Evolutionary conservation across 495 filamentous ascomycete species (phyloP), one percentile per base, ranked within the genome.

Genomic region (Trichoderma gamsii): DNA sequence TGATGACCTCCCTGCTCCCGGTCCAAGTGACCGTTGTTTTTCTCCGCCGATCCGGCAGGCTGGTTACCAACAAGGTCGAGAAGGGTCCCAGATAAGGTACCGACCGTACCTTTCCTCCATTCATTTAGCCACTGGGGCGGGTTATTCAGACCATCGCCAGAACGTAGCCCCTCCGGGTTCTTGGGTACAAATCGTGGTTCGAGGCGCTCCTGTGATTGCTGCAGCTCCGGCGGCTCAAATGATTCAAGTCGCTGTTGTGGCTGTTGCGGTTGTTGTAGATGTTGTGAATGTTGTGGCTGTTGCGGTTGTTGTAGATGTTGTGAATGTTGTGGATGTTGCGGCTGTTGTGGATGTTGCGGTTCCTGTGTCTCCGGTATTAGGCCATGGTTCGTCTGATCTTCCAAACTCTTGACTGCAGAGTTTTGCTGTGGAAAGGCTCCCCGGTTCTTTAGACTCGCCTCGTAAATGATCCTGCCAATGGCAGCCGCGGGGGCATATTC

Each of bases 81-180:
- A 46, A 85, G 72, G 12, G 78, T 71, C 38, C 82, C 83, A 0
- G 79, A 76, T 43, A 88, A 72, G 9, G 78, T 76, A 46, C 84
- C 86, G 12, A 83, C 78, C 0, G 81, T 82, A 41, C 77, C 84
- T 64, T 81, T 81, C 72, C 80, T 84, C 86, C 86, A 88, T 73
- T 88, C 86, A 64, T 87, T 80, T 13, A 87, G 73, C 51, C 81
- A 82, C 67, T 71, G 71, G 0, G 80, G 78, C 27, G 81, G 78
- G 59, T 79, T 74, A 71, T 83, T 84, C 23, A 81, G 73, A 11
- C 78, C 79, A 59, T 77, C 74, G 65, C 78, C 80, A 21, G 79
- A 77, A 25, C 70, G 70, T 35, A 78, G 69, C 43, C 80, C 79
- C 49, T 82, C 76, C 52, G 75, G 77, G 32, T 76, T 74, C 68